Base-by-base conservation (phyloP, 768 basidiomycete genomes). In the Sarcodon sp. region DNA sequence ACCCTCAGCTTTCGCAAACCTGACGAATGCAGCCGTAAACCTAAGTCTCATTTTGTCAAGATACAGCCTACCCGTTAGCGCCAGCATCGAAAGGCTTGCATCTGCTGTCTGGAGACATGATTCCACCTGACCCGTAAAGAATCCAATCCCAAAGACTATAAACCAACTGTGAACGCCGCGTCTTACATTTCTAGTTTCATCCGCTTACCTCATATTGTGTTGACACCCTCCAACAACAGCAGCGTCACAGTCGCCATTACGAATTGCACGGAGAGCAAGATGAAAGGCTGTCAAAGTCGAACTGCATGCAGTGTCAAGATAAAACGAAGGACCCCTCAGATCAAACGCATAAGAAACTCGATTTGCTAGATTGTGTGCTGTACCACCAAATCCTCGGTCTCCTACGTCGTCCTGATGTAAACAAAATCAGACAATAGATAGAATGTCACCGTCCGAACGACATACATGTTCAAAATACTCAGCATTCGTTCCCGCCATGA, bases 221-320 rank as follows among this genome's bases (percentile, higher is more conserved):
- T 72, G 72, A 52, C 63, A 61, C n/a, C 70, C 69, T 8, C 64
- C 69, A 33, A 77, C 66, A 8, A 77, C 61, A 0, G 75, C 75
- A 3, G 69, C 65, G 21, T 72, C 66, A 33, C 73, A 66, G 36
- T 76, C 75, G 1, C 15, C 13, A 41, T 13, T 27, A 8, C 71
- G 71, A 4, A 76, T 59, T 0, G 70, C 65, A 31, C 69, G 67
- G 2, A 74, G 60, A 3, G 70, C 75, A 15, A 9, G 13, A 7
- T 41, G 39, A 12, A 76, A 62, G 55, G 76, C 73, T 44, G 72
- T 60, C n/a, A 70, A 56, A 11, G 63, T 66, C 15, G 72, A 75
- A 33, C 70, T 74, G 52, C 75, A 76, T 1, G 72, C 72, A 0
- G 71, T 74, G 50, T 77, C 74, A 0, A 68, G 54, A 5, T 72